Evolutionary conservation across 371 early-diverging fungal genomes (phyloP), one percentile per base, ranked within the genome.

Genomic region (Mortierella sp.): DNA sequence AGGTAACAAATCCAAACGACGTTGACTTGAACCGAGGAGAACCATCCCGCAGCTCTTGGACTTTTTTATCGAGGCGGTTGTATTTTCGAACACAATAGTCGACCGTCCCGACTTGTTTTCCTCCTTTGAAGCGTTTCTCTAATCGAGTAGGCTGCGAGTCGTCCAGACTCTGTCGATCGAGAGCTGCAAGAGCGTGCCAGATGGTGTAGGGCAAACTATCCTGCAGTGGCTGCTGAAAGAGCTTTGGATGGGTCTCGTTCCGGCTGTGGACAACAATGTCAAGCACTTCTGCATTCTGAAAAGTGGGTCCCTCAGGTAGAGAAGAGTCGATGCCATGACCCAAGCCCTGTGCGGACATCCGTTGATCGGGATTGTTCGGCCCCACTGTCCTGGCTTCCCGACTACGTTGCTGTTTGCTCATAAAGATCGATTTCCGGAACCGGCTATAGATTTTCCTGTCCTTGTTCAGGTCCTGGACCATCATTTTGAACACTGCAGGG

Each of bases 1-100:
- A 91, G 5, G 91, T 90, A 4, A 90, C 86, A 77, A 91, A 91
- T 0, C 88, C 91, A 51, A 86, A 85, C 18, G 85, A 84, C 0
- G 90, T 90, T 0, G 89, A 85, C 56, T 81, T 84, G 63, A 84
- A 86, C 28, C 70, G 57, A 28, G 63, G 53, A n/a, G 84, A 83
- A 25, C 82, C 82, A 28, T 82, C 81, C 12, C 80, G 73, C 16
- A 79, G 66, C 26, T 79, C 80, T 15, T 55, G 70, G 1, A 79
- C 80, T 14, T 70, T 72, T 4, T 63, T 62, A 30, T 85, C 85
- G 56, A 83, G 69, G 16, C 62, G 65, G 44, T 81, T 82, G 66
- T 83, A 82, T 60, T 85, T 83, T 45, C 72, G 75, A 18, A 82
- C 61, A 48, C 74, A 70, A 25, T 82, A 63, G 45, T 83, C 83